Base-by-base conservation (phyloP, 2,329 filamentous ascomycete species). In the Mycosphaerella sp. region DNA sequence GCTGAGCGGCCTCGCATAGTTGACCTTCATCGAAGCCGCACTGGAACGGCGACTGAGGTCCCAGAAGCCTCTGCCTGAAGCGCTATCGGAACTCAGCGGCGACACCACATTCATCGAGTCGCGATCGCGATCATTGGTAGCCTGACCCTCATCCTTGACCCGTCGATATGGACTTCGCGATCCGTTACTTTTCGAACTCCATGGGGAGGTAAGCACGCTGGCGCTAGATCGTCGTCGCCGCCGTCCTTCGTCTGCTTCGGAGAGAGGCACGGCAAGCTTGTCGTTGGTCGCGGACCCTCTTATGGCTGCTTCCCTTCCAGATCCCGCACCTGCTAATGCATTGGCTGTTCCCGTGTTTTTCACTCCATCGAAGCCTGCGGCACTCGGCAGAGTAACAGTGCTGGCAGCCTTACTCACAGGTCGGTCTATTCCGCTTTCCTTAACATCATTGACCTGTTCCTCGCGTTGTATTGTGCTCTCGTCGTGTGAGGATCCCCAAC, bases 401-500 rank as follows among this genome's bases (percentile, higher is more conserved):
- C 45, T 54, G 14, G 49, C 32, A 9, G 52, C 53, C 43, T 41
- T 23, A 14, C 53, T 56, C 14, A 17, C 42, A 17, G 38, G 41
- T 23, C 53, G 56, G 9, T 50, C 32, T 11, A 11, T 29, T 17
- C 48, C 48, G 40, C 43, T 54, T 23, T 48, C 49, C 21, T 54
- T 43, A 9, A 55, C 57, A 31, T 62, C 55, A 26, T 60, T 52
- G 6, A 77, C 77, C 59, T 78, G 76, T 49, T 79, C 69, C 66
- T 84, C 81, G 3, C 81, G 74, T 45, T 76, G 73, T n/a, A 95
- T 78, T 0, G 86, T 87, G 58, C 78, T 78, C 69, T 92, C 81
- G 67, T 97, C 93, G 66, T 96, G 89, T 67, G 87, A 95, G 44
- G 86, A 91, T 11, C 89, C 90, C 87, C 90, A 95, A 1, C 85